A percentile compares a stretch with the other conserved stretches of the same genome.
phyloP scores from a whole-genome alignment of 2,329 filamentous ascomycete genomes.

The Colletotrichum lindemuthianum region DNA sequence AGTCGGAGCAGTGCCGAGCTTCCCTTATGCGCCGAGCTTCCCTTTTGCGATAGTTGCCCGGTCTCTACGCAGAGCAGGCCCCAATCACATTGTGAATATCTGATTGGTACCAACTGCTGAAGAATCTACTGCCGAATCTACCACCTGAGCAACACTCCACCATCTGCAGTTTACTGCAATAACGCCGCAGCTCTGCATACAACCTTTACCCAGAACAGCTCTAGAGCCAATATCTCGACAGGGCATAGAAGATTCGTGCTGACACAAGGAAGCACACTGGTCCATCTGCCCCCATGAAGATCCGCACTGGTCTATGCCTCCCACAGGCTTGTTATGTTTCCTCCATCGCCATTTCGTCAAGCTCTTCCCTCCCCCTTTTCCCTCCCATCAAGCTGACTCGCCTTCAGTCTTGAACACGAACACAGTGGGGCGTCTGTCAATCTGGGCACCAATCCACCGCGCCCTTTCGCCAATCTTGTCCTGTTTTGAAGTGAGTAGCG shows the following conservation, averaged over 20 bases:
- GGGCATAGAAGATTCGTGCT: background rate
- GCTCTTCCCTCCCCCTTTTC: background rate
- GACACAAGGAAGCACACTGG: background rate
- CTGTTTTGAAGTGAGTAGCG: no score
- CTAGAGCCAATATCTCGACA: background rate
- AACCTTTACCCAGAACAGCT: background rate
- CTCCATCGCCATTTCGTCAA: background rate
- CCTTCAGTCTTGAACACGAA: background rate
- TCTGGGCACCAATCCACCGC: background rate
- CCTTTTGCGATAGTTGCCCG: slow-evolving; percentile 7
- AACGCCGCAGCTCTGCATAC: slow-evolving; percentile 19
- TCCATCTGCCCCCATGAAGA: slow-evolving; percentile 10
- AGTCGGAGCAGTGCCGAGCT: background rate
- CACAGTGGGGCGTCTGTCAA: background rate
- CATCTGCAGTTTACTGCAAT: slow-evolving; percentile 5
- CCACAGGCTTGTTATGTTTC: background rate
- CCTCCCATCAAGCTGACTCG: background rate
- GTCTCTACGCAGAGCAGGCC: background rate
- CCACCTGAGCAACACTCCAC: slow-evolving; percentile 8
- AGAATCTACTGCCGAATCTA: background rate
- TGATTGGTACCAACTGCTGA: background rate
- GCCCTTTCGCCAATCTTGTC: no score
- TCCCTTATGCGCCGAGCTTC: slow-evolving; percentile 6
- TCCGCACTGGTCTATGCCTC: background rate
- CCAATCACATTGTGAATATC: background rate